Evolutionary conservation across 805 yeast genomes (phyloP), one percentile per base, ranked within the genome.

Genomic region (Kockiozyma suomiensis): DNA sequence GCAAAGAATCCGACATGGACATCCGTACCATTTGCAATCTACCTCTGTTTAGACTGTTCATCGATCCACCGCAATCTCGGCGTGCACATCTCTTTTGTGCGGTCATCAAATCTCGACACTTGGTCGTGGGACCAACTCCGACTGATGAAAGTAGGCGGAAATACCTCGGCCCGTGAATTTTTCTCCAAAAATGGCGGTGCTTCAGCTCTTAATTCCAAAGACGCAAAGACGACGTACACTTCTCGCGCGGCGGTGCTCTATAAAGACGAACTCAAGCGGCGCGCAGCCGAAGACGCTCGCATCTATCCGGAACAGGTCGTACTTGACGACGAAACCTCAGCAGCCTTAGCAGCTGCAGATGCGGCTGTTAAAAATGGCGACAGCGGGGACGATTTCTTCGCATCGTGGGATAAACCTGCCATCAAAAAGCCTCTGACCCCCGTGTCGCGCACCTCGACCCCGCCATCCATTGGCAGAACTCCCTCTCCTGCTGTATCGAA

Each of bases 1-100:
- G 88, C 92, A 69, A 90, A 88, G 72, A 92, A 92, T 73, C 98
- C 99, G 38, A 90, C 98, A 0, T 94, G 99, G 99, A 90, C 99
- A 2, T 93, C 98, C 13, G 91, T 93, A 56, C 97, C 98, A 13
- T 93, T 90, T 75, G 99, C 97, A 57, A 88, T 92, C 54, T 82
- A 92, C 73, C 77, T 94, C 60, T 94, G 99, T 78, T 81, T 92
- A 62, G 96, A 94, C 74, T 94, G 99, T 75, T 88, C 97, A 55
- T 92, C 98, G 2, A 90, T 88, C 54, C 99, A 94, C 78, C 84
- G 99, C 75, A 91, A 91, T 74, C 76, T 94, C 76, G 99, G 99
- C 61, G 97, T 92, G 40, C 99, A 94, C 74, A 86, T 94, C 70
- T 84, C 97, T 40, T 94, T 94, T 78, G 98, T 94, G 60, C 90